phyloP scores from a whole-genome alignment of 495 filamentous ascomycete genomes.

The Penicillium canariense region DNA sequence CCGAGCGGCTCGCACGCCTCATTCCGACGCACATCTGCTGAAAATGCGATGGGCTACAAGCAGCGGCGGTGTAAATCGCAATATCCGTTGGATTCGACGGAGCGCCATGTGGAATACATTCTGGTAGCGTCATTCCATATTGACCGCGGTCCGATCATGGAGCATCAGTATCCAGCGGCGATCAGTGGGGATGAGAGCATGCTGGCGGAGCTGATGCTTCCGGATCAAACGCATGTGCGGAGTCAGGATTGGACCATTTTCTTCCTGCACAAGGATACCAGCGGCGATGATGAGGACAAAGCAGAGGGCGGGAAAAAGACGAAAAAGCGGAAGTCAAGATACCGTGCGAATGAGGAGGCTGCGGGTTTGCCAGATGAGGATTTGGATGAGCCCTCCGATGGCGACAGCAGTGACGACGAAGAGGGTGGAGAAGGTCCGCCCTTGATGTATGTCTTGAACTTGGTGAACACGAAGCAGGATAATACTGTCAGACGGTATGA shows the following conservation, averaged over 20 bases:
- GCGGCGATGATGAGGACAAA: conserved; percentile 71
- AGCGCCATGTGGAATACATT: conserved; percentile 98
- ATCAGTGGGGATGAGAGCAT: conserved; percentile 98
- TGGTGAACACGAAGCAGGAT: conserved; percentile 98
- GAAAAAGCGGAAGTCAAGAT: conserved; percentile 43
- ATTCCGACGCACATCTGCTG: conserved; percentile 43
- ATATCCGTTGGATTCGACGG: conserved; percentile 72
- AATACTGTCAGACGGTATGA: conserved; percentile 75
- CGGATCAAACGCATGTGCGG: conserved; percentile 91
- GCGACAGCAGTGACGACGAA: conserved; percentile 54
- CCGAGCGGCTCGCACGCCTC: conserved; percentile 46
- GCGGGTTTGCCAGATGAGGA: conserved; percentile 47
- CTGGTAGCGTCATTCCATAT: conserved; percentile 98
- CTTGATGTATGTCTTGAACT: conserved; percentile 95
- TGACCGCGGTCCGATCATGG: conserved; percentile 94
- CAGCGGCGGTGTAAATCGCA: conserved; percentile 68
- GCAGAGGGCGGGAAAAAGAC: conserved; percentile 53
- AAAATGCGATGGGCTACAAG: conserved; percentile 44
- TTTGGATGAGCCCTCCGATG: conserved; percentile 44
- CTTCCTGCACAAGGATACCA: conserved; percentile 94
- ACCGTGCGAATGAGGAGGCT: conserved; percentile 52
- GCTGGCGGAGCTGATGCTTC: conserved; percentile 98
- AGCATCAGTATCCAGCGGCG: conserved; percentile 90
- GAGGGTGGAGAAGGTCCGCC: conserved; percentile 73
- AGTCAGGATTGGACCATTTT: conserved; percentile 99